Base-by-base conservation (phyloP, 306 rosid genomes). In the Elaeagnus macrophylla region DNA sequence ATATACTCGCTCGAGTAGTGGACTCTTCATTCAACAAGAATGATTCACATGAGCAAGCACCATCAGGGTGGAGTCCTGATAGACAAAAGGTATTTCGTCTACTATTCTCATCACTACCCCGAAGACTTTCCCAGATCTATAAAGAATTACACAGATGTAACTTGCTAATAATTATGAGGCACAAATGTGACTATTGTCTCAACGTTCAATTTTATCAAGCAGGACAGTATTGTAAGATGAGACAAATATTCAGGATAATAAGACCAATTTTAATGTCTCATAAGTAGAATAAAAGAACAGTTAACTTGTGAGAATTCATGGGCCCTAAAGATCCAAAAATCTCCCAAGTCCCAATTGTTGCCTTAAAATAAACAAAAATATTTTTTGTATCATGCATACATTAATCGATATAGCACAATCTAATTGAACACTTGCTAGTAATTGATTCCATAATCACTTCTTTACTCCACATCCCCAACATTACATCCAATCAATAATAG, bases 41-140 rank as follows among this genome's bases (percentile, higher is more conserved):
- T 14, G 93, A 83, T 62, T 81, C 86, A 13, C 97, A 91, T 7
- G 95, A 78, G 74, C 97, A 91, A 65, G 70, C 38, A 72, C 95
- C 97, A 75, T 85, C 81, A 14, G 89, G 79, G 69, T 91, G 97
- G 50, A 82, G 75, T 58, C 97, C 97, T 52, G 81, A 67, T 36
- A 96, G 96, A 68, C 97, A 91, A 65, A 85, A 67, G 37, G 83
- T 43, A 64, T 70, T 80, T 65, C 60, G 75, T 61, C 68, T 80
- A 48, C 82, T 76, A 68, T 75, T 63, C 55, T 82, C 97, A 65
- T 77, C 88, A 72, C 81, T 83, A 13, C 85, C 86, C 32, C 84
- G 90, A 72, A 86, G 88, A 73, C 97, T 86, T 78, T 91, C 97
- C 97, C 91, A 84, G 54, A 82, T 76, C 97, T 90, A 64, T 53